Evolutionary conservation across 2,329 filamentous ascomycete species (phyloP), one percentile per base, ranked within the genome.

Genomic region (Pseudogymnoascus sp.): DNA sequence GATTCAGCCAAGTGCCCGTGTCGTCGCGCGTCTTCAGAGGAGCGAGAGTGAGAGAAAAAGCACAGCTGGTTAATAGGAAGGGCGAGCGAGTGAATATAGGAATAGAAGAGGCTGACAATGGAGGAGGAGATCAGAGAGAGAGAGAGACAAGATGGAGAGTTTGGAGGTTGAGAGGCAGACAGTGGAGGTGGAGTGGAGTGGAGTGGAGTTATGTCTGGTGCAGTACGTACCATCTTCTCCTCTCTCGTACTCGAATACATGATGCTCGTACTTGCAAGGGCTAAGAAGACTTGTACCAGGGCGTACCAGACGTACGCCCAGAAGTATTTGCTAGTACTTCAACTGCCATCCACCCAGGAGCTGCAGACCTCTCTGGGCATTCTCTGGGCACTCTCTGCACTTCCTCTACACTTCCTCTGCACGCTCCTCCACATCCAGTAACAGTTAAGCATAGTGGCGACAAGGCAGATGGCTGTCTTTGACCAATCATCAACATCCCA

Each of bases 101-200:
- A 41, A 65, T 64, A 28, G 67, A 59, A 31, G 64, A 40, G 40
- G 66, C 43, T 49, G 63, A 66, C 40, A 71, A 67, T 37, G 74
- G 71, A 23, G 21, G 64, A 74, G 70, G 75, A 73, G 59, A 75
- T 73, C 65, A 72, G 70, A 65, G 77, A 70, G 66, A 78, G 78
- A 65, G 76, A 76, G 28, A 76, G 74, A 73, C 64, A 76, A 76
- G 69, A 76, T 74, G 38, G 31, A 61, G 38, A 61, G 40, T 49
- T 41, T 41, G 18, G 43, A 59, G 41, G 40, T 45, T 60, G 21
- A 14, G 76, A 73, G 38, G 75, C 68, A 59, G 74, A 70, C 21
- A 67, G 64, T 16, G 64, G 21, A 23, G 21, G 21, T 28, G 25
- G 28, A 31, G 28, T 31, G 28, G 21, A 45, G 64, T 16, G 64